These are phyloP conservation scores for Stylonectria norvegica DNA, from an alignment of 2,329 filamentous ascomycete species.

Conservation along the genomic window DNA sequence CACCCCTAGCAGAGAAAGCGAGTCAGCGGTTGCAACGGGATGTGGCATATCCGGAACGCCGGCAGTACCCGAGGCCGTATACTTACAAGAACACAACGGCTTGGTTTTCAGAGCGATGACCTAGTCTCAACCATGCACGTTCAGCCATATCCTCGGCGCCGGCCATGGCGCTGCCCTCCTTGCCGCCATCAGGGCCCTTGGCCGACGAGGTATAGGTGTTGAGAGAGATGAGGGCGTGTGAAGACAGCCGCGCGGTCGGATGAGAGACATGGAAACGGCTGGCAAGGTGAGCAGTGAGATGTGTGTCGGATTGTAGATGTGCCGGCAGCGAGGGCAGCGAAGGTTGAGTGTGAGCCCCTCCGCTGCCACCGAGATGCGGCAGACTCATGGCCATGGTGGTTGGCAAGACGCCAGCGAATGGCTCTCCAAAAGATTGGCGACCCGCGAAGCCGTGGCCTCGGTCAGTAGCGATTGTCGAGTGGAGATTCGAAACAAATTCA, in stretches of 20 bases:
- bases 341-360: conserved; percentile 72
- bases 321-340: conserved; percentile 85
- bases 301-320: conserved; percentile 74
- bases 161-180: conserved; percentile 87
- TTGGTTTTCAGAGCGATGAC: conserved; percentile 88
- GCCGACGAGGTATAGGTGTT: conserved; percentile 92
- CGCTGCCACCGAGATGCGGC: conserved; percentile 46
- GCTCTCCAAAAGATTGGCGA: conserved; percentile 18
- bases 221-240: conserved; percentile 83
- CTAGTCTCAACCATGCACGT: conserved; percentile 79
- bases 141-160: conserved; percentile 90
- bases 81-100: conserved; percentile 88
- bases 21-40: too few species aligned
- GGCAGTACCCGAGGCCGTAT: not conserved
- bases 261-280: conserved; percentile 89
- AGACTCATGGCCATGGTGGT: conserved; percentile 61
- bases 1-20: conserved; percentile 60
- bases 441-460: conserved; percentile 11
- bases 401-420: conserved; percentile 33
- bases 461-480: conserved; percentile 4
- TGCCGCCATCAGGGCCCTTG: conserved; percentile 84
- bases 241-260: conserved; percentile 84
- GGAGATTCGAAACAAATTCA: conserved; percentile 5
- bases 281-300: conserved; percentile 77
- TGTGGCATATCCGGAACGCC: too few species aligned